Conservation (phyloP, 805 yeast genomes). For the Danielia oregonensis region DNA sequence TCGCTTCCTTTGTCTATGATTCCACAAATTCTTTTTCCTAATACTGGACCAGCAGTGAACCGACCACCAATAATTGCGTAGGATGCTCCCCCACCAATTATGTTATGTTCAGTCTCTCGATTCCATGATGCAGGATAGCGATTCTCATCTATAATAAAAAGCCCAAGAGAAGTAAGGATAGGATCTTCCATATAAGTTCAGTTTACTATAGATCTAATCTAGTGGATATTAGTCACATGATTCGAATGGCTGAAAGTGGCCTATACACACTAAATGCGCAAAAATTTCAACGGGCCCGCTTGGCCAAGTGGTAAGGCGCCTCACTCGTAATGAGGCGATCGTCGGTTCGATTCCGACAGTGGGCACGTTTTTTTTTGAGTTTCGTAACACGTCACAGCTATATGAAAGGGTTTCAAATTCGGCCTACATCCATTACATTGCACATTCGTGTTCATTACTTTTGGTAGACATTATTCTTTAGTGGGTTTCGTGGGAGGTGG, state of each 20-base stretch:
- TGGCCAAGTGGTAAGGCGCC: slow-evolving; percentile 55
- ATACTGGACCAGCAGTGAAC: slow-evolving; percentile 39
- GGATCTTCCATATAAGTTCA: slow-evolving; percentile 7
- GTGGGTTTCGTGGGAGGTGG: slow-evolving; percentile 23
- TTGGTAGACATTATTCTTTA: not conserved
- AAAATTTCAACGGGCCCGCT: slow-evolving; percentile 38
- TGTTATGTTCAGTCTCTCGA: slow-evolving; percentile 37
- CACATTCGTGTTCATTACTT: too few species aligned
- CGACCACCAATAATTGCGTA: slow-evolving; percentile 76
- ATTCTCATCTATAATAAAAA: slow-evolving; percentile 89
- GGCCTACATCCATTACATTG: too few species aligned
- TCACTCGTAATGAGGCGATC: slow-evolving; percentile 54
- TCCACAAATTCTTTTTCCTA: slow-evolving; percentile 49
- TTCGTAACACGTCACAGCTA: too few species aligned
- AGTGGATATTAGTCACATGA: too few species aligned
- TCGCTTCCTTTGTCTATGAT: slow-evolving; percentile 79
- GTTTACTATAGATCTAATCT: too few species aligned
- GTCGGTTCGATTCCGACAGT: slow-evolving; percentile 52
- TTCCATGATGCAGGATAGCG: slow-evolving; percentile 44
- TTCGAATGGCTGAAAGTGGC: too few species aligned
- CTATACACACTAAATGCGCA: too few species aligned
- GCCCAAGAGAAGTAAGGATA: slow-evolving; percentile 69
- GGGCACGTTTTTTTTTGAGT: slow-evolving; percentile 28
- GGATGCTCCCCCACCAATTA: slow-evolving; percentile 90
- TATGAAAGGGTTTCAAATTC: too few species aligned